Evolutionary conservation across 176 grass and related monocot species (phyloP), one percentile per base, ranked within the genome.

Genomic region (Pontederia crassipes): DNA sequence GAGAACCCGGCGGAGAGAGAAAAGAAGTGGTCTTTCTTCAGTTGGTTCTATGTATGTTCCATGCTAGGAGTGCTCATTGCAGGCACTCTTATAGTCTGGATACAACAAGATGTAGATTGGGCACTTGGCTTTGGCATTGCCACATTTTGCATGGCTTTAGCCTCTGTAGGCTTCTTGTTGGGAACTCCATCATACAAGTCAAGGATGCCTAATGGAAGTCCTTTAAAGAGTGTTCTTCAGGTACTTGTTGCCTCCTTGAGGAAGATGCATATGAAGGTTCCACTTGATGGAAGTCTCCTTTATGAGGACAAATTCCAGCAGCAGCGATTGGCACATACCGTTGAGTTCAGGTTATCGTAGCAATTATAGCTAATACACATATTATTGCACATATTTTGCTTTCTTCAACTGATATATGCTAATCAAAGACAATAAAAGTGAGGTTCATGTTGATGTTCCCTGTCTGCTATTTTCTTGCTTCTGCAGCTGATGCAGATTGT

Each of bases 91-190:
- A 45, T 97, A 45, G 87, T 88, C n/a, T 91, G 92, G 92, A 68
- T 91, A 67, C 87, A 97, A 52, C 75, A 88, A 78, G 88, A 91
- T 67, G 69, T 97, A 55, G 70, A 77, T 55, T 97, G 92, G 84
- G 69, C 73, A 52, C 59, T 97, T 69, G 92, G 87, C 66, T 97
- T 97, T 49, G 87, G 79, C 55, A 90, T 97, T 29, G 74, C 92
- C 52, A 81, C 28, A 10, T 28, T 78, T 65, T 83, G 84, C 71
- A 62, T 97, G 49, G 15, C 82, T 70, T 16, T 88, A 9, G 92
- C 87, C 29, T 54, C 79, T 58, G 28, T 67, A 48, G 76, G 65
- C 51, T 85, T 91, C 73, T 76, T 82, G 6, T 12, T 74, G 40
- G 92, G 92, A 68, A 97, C 84, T 63, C 84, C 87, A 24, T 29